Conservation (phyloP, 257 asterid species). For the Solanum peruvianum region DNA sequence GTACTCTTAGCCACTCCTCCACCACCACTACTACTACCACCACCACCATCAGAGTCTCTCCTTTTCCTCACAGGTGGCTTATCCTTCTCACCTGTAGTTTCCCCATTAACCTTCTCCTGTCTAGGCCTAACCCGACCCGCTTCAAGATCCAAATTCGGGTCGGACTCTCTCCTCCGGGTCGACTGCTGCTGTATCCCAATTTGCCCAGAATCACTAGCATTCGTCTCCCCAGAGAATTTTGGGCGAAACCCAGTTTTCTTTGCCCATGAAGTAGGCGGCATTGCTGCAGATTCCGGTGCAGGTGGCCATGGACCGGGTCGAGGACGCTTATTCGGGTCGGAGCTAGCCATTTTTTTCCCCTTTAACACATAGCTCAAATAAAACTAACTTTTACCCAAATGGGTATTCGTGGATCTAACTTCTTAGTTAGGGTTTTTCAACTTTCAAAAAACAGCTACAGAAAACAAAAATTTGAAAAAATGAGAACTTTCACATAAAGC, state of each 20-base stretch:
- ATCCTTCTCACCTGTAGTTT: constrained; percentile 32
- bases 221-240: constrained; percentile 88
- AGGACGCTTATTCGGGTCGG: constrained; percentile 57
- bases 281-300: constrained; percentile 52
- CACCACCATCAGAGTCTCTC: constrained; percentile 82
- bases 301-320: constrained; percentile 84
- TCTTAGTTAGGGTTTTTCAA: constrained; percentile 23
- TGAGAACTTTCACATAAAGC: not conserved
- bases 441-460: not conserved
- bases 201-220: constrained; percentile 68
- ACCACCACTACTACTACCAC: not conserved
- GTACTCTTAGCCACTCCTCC: constrained; percentile 15
- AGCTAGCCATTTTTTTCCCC: constrained; percentile 50
- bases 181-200: constrained; percentile 27
- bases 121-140: constrained; percentile 44
- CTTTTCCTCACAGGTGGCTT: constrained; percentile 50
- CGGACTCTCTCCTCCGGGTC: constrained; percentile 22
- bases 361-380: constrained; percentile 7
- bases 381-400: not conserved
- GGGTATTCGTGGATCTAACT: constrained; percentile 26
- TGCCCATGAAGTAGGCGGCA: constrained; percentile 96
- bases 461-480: not conserved
- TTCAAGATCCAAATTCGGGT: constrained; percentile 51
- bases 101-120: constrained; percentile 44
- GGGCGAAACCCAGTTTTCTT: constrained; percentile 92